Conservation (phyloP, 2,329 filamentous ascomycete genomes). For the Pseudogymnoascus sp. region DNA sequence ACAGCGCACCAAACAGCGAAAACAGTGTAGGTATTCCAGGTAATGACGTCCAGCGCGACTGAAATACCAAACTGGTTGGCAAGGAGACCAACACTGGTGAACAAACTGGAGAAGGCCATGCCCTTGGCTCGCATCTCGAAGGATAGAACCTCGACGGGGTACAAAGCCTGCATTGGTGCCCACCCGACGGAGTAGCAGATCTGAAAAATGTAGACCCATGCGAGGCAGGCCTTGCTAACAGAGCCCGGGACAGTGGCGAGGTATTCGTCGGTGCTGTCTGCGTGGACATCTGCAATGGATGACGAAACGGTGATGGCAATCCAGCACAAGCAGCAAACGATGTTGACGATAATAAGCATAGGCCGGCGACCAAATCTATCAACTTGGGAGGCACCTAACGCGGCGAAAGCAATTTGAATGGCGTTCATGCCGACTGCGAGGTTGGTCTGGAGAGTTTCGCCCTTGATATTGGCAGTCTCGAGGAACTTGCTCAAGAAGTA, state of each 20-base stretch:
- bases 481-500: conserved; percentile 30
- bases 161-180: conserved; percentile 38
- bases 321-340: conserved; percentile 40
- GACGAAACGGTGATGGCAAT: conserved; percentile 42
- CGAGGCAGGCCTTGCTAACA: conserved; percentile 37
- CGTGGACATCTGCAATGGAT: conserved; percentile 10
- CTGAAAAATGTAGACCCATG: conserved; percentile 46
- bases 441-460: conserved; percentile 35
- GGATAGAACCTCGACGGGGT: conserved; percentile 45
- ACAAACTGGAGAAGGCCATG: conserved; percentile 41
- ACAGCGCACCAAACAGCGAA: conserved; percentile 38
- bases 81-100: conserved; percentile 36
- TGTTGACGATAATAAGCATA: conserved; percentile 41
- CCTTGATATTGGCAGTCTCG: conserved; percentile 37
- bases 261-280: neutral
- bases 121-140: conserved; percentile 48
- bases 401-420: conserved; percentile 45
- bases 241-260: conserved; percentile 14
- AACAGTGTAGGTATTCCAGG: conserved; percentile 46
- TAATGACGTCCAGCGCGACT: conserved; percentile 40
- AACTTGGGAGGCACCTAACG: conserved; percentile 47
- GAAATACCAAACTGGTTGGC: conserved; percentile 39
- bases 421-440: conserved; percentile 45
- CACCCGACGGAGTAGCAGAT: conserved; percentile 41
- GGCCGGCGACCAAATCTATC: conserved; percentile 50